Evolutionary conservation across 2,329 filamentous ascomycete species (phyloP), one percentile per base, ranked within the genome.

Genomic region (Aspergillus viridinutans): DNA sequence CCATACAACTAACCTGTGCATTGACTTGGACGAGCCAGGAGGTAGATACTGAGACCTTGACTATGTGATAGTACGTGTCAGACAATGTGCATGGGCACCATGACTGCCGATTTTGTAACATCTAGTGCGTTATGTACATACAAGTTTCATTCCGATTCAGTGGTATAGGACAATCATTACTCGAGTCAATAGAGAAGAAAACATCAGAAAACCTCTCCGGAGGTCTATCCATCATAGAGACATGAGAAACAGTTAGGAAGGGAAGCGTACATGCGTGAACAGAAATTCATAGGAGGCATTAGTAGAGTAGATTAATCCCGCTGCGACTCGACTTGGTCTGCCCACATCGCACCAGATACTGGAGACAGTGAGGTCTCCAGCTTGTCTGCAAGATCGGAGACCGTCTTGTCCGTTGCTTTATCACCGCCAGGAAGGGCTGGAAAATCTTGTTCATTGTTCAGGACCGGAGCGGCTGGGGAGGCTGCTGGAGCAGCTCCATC

Each of bases 391-490:
- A 58, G 9, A 52, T 53, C 17, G 17, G 58, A 49, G 51, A 55
- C 47, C 28, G 56, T n/a, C 26, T 55, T 57, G 6, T 55, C 20
- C 3, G 64, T 61, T 20, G 67, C 65, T 51, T 68, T 69, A 3
- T 58, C 52, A n/a, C 58, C 62, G 1, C 56, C 63, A 2, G 73
- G 72, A 0, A 75, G 65, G 40, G 73, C 66, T 7, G 73, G 73
- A 54, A 75, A 75, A 32, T 73, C 72, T 12, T 58, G 58, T 54
- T 74, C 71, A 29, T 69, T 67, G 32, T 63, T 61, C 29, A 72
- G 58, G 4, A 59, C 64, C 4, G 67, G 68, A 6, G 63, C 57
- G 52, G 63, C 38, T 17, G 58, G 56, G 4, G 57, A 50, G 12
- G 60, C 61, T 17, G 50, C 53, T 21, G 58, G 54, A 29, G 47